phyloP scores from a whole-genome alignment of 2,329 filamentous ascomycete genomes.

The Stemphylium vesicarium region DNA sequence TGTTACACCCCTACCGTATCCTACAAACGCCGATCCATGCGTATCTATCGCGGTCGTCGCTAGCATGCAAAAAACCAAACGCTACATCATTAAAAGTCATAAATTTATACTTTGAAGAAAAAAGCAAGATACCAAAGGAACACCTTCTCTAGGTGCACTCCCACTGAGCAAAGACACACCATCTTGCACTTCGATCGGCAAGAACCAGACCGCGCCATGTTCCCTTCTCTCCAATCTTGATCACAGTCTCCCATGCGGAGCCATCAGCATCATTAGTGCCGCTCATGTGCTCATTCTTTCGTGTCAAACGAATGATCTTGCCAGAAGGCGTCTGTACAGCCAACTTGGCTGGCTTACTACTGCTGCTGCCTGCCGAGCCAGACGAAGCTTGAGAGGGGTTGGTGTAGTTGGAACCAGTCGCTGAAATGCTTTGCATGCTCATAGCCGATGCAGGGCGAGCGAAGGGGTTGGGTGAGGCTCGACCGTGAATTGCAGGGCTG shows the following conservation, averaged over 20 bases:
- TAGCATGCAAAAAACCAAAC: constrained; percentile 14
- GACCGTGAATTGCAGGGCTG: constrained; percentile 49
- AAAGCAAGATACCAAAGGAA: too few species aligned
- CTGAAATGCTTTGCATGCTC: constrained; percentile 65
- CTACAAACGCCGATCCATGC: constrained; percentile 24
- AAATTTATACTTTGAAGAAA: neutral
- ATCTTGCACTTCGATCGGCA: constrained; percentile 81
- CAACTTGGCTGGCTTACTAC: constrained; percentile 86
- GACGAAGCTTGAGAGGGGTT: constrained; percentile 63
- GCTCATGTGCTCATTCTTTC: constrained; percentile 73
- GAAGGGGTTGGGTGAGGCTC: constrained; percentile 59
- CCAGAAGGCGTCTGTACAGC: constrained; percentile 93
- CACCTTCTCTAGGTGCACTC: constrained; percentile 34
- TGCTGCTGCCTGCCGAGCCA: constrained; percentile 63
- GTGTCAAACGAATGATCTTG: constrained; percentile 88
- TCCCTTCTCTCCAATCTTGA: constrained; percentile 84
- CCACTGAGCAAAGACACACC: constrained; percentile 95
- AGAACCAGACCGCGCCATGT: constrained; percentile 82
- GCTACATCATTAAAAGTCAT: constrained; percentile 29
- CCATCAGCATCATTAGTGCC: constrained; percentile 68
- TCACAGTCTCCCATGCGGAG: constrained; percentile 85
- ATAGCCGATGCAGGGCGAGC: constrained; percentile 64
- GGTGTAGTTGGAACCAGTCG: constrained; percentile 59
- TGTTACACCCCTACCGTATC: constrained; percentile 7
- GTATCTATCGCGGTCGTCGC: constrained; percentile 5